These are phyloP conservation scores for Heimioporus sp. DNA, from an alignment of 768 basidiomycete species.

Conservation along the genomic window DNA sequence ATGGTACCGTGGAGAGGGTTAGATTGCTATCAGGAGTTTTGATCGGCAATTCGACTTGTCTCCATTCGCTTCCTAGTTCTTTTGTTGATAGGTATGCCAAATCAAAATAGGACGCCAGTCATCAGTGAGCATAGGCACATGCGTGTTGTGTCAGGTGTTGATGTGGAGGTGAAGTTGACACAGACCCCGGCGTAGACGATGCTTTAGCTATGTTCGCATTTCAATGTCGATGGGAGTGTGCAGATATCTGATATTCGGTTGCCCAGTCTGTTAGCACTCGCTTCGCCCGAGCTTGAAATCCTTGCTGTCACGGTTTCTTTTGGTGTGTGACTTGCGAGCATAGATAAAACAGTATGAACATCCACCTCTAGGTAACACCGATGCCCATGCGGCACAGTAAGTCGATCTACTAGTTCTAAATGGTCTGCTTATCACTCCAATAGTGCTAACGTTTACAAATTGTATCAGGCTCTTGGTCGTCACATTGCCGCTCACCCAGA, in stretches of 20 bases:
- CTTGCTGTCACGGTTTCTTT: conserved; percentile 74
- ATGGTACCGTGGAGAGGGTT: neutral
- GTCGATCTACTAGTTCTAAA: conserved; percentile 19
- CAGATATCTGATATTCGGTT: neutral
- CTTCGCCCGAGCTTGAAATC: conserved; percentile 83
- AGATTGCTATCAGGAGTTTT: neutral
- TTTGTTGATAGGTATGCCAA: conserved; percentile 15
- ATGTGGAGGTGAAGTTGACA: conserved; percentile 56
- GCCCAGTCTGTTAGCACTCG: conserved; percentile 71
- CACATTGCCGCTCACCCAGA: conserved; percentile 57
- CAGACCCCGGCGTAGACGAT: conserved; percentile 88
- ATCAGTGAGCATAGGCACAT: conserved; percentile 53
- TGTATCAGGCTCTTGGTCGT: conserved; percentile 63
- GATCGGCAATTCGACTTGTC: neutral
- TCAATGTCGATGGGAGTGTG: neutral
- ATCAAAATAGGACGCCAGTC: conserved; percentile 45
- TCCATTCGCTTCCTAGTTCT: neutral
- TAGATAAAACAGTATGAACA: neutral
- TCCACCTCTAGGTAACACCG: conserved; percentile 61
- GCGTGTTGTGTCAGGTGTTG: neutral
- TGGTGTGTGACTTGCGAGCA: conserved; percentile 41
- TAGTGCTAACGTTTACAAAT: conserved; percentile 73
- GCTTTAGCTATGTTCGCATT: conserved; percentile 65
- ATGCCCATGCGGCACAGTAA: conserved; percentile 56
- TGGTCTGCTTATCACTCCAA: neutral